phyloP scores from a whole-genome alignment of 225 moss, liverwort and hornwort genomes.

The Ulota crispa region DNA sequence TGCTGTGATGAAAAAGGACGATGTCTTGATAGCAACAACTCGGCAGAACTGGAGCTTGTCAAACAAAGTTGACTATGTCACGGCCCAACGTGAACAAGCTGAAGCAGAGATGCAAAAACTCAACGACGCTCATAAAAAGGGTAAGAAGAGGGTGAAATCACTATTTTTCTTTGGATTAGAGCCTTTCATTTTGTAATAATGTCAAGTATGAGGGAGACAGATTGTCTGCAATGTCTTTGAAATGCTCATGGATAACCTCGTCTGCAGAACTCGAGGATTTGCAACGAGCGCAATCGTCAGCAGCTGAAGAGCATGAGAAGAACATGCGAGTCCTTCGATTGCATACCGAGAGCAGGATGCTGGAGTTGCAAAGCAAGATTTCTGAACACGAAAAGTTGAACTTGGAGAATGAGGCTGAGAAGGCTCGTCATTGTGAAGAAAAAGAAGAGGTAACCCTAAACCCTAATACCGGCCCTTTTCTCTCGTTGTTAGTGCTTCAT shows the following conservation, averaged over 20 bases:
- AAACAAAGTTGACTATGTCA: slow-evolving; percentile 41
- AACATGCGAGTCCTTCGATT: slow-evolving; percentile 35
- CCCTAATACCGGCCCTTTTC: background rate
- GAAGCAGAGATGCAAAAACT: slow-evolving; percentile 31
- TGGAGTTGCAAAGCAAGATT: slow-evolving; percentile 34
- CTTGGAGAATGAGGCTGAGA: slow-evolving; percentile 53
- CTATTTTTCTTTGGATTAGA: background rate
- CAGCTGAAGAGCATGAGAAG: slow-evolving; percentile 42
- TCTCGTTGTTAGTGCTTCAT: background rate
- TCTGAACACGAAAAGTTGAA: slow-evolving; percentile 49
- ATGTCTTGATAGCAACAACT: slow-evolving; percentile 30
- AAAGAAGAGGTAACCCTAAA: slow-evolving; percentile 21
- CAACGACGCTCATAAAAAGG: slow-evolving; percentile 27
- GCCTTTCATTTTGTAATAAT: background rate
- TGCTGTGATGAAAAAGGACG: slow-evolving; percentile 35
- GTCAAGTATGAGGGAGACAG: background rate
- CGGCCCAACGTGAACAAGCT: slow-evolving; percentile 31
- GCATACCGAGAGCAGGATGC: slow-evolving; percentile 45
- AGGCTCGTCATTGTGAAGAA: slow-evolving; percentile 23
- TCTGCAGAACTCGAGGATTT: slow-evolving; percentile 37
- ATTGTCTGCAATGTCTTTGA: slow-evolving; percentile 10
- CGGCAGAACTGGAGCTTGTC: slow-evolving; percentile 31
- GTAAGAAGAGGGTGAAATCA: slow-evolving; percentile 11
- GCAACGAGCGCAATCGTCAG: slow-evolving; percentile 20
- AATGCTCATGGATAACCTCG: slow-evolving; percentile 3